Base-by-base conservation (phyloP, 2,329 filamentous ascomycete species). In the Penicillium corylophilum region DNA sequence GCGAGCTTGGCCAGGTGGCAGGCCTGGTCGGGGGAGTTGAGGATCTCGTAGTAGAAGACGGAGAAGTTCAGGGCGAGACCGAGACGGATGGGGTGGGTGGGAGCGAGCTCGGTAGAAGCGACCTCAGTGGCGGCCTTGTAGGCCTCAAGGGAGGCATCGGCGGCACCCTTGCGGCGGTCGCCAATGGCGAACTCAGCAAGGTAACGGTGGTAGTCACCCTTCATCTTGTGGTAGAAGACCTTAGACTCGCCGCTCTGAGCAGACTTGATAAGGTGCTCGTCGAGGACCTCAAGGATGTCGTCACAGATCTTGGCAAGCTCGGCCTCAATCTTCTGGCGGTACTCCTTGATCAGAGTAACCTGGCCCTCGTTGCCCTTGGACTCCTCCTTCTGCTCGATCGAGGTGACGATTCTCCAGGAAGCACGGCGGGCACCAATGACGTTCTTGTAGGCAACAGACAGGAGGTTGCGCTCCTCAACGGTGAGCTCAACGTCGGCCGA, bases 161-260 rank as follows among this genome's bases (percentile, higher is more conserved):
- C 91, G 62, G 92, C 93, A 67, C 84, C 86, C 88, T 95, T 96
- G 81, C 93, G 91, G 82, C 90, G 90, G 74, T 96, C 91, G 70
- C 91, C 90, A 74, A 89, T 82, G 70, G 91, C 93, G 75, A 96
- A 96, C 83, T 96, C 93, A 73, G 93, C 93, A 59, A 96, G 89
- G 81, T 96, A 96, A 74, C 92, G 91, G 86, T 96, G 91, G 84
- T 96, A 96, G 80, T 96, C 93, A 77, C 93, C 93, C 90, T 96
- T 96, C 92, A 97, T 97, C 88, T 97, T 97, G 88, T 97, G 92
- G 82, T 96, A 96, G 82, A 97, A 97, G 68, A 97, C 93, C 86
- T 96, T 96, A 70, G 91, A 96, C 83, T 97, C 93, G 78, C 92
- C 93, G 70, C 86, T 90, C 82, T 94, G 88, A 66, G 93, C 93